These are phyloP conservation scores for Erodium trifolium DNA, from an alignment of 441 rosid genomes.

Conservation along the genomic window DNA sequence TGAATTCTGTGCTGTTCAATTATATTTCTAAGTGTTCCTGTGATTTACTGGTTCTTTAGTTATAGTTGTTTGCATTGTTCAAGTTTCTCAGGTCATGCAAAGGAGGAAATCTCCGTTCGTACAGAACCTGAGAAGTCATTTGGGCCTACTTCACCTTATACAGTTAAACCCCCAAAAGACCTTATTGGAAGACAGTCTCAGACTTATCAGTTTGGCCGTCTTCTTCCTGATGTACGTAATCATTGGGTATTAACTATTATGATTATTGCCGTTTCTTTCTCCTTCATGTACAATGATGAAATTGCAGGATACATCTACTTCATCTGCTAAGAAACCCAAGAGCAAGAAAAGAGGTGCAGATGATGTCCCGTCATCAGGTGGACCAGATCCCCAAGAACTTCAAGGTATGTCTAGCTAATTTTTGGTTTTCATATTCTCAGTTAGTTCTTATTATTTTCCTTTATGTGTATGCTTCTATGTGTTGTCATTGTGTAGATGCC, in stretches of 20 bases:
- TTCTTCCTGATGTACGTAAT: constrained; percentile 41
- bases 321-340: constrained; percentile 58
- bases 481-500: constrained; percentile 41
- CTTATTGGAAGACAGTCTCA: constrained; percentile 23
- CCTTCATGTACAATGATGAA: constrained; percentile 19
- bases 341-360: constrained; percentile 55
- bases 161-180: constrained; percentile 38
- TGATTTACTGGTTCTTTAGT: constrained; percentile 29
- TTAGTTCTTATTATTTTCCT: constrained; percentile 17
- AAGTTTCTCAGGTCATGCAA: constrained; percentile 67
- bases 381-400: constrained; percentile 53
- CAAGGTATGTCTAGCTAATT: constrained; percentile 49
- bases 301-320: constrained; percentile 55
- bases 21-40: background rate
- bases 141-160: constrained; percentile 30
- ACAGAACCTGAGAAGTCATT: constrained; percentile 40
- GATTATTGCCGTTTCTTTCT: constrained; percentile 19
- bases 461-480: constrained; percentile 19
- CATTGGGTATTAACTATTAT: constrained; percentile 20
- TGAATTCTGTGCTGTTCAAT: background rate
- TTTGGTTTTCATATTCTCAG: background rate
- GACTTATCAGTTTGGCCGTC: constrained; percentile 31
- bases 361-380: constrained; percentile 34
- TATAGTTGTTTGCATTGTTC: constrained; percentile 52
- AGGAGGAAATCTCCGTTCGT: constrained; percentile 40